A percentile compares a stretch with the other conserved stretches of the same genome.
Evolutionary conservation across 495 filamentous ascomycete species (phyloP).

Genomic region (Penicillium desertorum): DNA sequence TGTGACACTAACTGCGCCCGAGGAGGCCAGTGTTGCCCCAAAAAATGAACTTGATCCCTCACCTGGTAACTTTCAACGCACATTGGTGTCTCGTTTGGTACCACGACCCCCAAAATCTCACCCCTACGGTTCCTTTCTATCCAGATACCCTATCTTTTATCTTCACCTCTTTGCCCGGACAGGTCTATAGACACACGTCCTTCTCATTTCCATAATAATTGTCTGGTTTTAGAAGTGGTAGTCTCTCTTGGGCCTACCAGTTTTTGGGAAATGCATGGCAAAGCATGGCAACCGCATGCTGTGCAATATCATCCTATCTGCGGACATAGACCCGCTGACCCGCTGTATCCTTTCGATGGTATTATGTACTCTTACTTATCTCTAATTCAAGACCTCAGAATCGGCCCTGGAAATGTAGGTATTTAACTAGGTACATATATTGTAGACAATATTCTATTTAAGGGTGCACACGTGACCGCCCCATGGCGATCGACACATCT

Average conservation of each 20-base stretch:
- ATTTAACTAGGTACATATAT: not conserved
- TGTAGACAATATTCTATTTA: not conserved
- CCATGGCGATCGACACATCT: conserved; percentile 14
- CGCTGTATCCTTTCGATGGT: not conserved
- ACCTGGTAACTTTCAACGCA: conserved; percentile 2
- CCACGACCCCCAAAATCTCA: not conserved
- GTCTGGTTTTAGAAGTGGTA: conserved; percentile 1
- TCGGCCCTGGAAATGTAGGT: not conserved
- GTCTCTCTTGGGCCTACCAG: not conserved
- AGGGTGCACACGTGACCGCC: conserved; percentile 14
- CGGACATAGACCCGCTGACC: not conserved
- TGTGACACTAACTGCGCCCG: conserved; percentile 80
- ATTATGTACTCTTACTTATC: conserved; percentile 27
- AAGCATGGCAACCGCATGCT: not conserved
- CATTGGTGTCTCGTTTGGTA: conserved; percentile 10
- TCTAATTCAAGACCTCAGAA: conserved; percentile 13
- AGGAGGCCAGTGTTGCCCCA: conserved; percentile 70
- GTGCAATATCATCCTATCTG: not conserved
- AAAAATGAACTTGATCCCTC: conserved; percentile 30
- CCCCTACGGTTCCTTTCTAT: conserved; percentile 1
- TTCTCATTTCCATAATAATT: not conserved
- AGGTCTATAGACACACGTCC: not conserved
- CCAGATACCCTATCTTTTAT: conserved; percentile 9
- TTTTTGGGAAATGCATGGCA: not conserved
- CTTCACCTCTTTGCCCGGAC: not conserved